Evolutionary conservation across 176 grass and related monocot species (phyloP).

Genomic region (Sorghum bicolor): DNA sequence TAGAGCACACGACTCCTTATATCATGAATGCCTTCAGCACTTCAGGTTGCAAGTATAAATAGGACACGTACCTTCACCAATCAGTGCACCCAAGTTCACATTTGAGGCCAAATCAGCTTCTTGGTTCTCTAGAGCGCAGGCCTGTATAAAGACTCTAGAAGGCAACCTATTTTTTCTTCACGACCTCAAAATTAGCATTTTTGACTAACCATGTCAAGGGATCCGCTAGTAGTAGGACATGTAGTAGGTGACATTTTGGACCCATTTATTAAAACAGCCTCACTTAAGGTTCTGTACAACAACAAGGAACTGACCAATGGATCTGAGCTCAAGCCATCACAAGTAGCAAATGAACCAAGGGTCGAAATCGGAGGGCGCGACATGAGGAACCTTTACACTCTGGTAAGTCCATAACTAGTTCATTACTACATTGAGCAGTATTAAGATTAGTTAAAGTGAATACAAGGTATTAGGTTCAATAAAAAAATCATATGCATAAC

Average conservation of each 20-base stretch:
- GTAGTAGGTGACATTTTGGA: conserved; percentile 94
- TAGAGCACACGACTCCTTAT: conserved; percentile 37
- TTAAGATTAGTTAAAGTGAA: not conserved
- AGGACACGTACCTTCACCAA: conserved; percentile 42
- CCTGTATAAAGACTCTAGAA: conserved; percentile 5
- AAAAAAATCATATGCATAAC: not conserved
- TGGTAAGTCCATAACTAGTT: conserved; percentile 55
- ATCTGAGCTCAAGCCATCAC: conserved; percentile 88
- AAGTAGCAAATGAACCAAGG: conserved; percentile 59
- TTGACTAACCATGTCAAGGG: conserved; percentile 71
- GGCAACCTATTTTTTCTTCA: conserved; percentile 15
- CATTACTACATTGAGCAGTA: conserved; percentile 19
- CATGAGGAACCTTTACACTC: conserved; percentile 81
- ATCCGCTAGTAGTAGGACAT: conserved; percentile 81
- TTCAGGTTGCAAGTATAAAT: conserved; percentile 71
- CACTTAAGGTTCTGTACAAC: conserved; percentile 73
- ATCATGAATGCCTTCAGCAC: conserved; percentile 45
- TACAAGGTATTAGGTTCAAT: not conserved
- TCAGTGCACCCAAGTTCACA: conserved; percentile 42
- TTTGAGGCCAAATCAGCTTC: conserved; percentile 33
- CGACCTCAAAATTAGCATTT: conserved; percentile 23
- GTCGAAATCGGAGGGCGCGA: conserved; percentile 62
- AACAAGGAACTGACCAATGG: conserved; percentile 80
- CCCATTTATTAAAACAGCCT: conserved; percentile 71
- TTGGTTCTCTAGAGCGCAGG: conserved; percentile 10